Percentiles rank a stretch among this genome's conserved stretches.
Evolutionary conservation across 345 rosid species (phyloP).

Genomic region (Hypericum perforatum): DNA sequence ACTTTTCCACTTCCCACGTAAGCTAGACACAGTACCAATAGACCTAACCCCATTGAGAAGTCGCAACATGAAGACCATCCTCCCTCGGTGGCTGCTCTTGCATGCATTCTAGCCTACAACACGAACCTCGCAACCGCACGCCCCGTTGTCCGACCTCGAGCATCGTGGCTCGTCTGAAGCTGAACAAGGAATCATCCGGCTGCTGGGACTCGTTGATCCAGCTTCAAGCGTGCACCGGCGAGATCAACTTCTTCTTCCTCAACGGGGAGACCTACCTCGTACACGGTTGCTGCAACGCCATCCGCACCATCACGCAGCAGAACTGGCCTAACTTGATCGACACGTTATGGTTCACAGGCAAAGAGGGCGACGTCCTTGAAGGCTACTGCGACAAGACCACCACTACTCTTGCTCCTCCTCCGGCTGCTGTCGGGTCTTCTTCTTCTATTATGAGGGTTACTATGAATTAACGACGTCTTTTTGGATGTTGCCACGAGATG

Average conservation of each 20-base stretch:
- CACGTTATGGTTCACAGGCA: constrained; percentile 49
- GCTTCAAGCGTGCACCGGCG: constrained; percentile 73
- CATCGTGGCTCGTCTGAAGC: neutral
- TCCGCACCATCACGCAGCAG: constrained; percentile 30
- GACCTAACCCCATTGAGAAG: too few relatives aligned
- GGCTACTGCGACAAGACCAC: constrained; percentile 44
- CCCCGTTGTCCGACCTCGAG: too few relatives aligned
- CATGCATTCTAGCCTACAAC: too few relatives aligned
- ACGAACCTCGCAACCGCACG: too few relatives aligned
- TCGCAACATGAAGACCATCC: too few relatives aligned
- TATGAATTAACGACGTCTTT: too few relatives aligned
- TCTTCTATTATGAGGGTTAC: neutral
- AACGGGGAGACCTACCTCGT: constrained; percentile 67
- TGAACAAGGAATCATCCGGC: constrained; percentile 13
- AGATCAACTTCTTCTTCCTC: constrained; percentile 58
- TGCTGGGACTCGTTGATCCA: constrained; percentile 73
- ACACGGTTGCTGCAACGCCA: constrained; percentile 49
- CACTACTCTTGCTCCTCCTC: neutral
- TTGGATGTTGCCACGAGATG: too few relatives aligned
- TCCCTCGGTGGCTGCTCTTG: too few relatives aligned
- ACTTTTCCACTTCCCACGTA: too few relatives aligned
- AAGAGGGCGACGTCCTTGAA: constrained; percentile 58
- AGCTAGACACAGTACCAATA: too few relatives aligned
- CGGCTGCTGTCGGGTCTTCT: neutral
- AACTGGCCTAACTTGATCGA: constrained; percentile 63